phyloP scores from a whole-genome alignment of 2,329 filamentous ascomycete species.

The Diaporthe citri region DNA sequence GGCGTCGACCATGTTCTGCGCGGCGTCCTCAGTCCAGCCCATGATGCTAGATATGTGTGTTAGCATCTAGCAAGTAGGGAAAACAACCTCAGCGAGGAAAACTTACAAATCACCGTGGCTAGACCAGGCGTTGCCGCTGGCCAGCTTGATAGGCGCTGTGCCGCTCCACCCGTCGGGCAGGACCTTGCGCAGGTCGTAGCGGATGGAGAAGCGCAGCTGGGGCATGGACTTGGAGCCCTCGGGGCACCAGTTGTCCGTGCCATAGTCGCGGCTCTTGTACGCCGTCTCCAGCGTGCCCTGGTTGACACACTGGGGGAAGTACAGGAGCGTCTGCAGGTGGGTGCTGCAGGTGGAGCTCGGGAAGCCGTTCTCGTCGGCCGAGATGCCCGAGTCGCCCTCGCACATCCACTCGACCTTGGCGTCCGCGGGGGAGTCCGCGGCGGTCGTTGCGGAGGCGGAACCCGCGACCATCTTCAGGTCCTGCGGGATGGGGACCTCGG shows the following conservation, averaged over 20 bases:
- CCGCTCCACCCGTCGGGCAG: constrained; percentile 57
- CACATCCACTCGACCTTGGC: constrained; percentile 45
- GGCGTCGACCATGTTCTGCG: constrained; percentile 54
- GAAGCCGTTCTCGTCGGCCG: constrained; percentile 75
- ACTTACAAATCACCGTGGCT: constrained; percentile 57
- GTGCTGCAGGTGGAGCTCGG: constrained; percentile 76
- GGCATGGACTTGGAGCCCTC: constrained; percentile 56
- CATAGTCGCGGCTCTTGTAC: constrained; percentile 48
- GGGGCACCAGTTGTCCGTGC: constrained; percentile 54
- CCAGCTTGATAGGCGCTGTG: constrained; percentile 54
- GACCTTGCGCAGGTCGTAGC: constrained; percentile 56
- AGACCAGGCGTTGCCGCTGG: constrained; percentile 54
- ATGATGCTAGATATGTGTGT: constrained; percentile 50
- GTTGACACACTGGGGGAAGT: constrained; percentile 57
- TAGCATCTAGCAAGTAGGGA: background rate
- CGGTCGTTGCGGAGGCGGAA: constrained; percentile 55
- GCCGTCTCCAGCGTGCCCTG: constrained; percentile 42
- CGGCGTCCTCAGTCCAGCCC: constrained; percentile 57
- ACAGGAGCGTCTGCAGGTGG: constrained; percentile 72
- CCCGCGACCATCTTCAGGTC: constrained; percentile 51
- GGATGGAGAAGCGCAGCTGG: constrained; percentile 58
- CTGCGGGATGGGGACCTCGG: constrained; percentile 44
- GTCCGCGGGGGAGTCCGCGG: constrained; percentile 37
- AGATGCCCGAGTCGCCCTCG: constrained; percentile 41
- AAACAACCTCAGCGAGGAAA: background rate